Percentiles rank a stretch among this genome's conserved stretches.
Evolutionary conservation across 2,329 filamentous ascomycete species (phyloP).

Genomic region (Venturia pyrina): DNA sequence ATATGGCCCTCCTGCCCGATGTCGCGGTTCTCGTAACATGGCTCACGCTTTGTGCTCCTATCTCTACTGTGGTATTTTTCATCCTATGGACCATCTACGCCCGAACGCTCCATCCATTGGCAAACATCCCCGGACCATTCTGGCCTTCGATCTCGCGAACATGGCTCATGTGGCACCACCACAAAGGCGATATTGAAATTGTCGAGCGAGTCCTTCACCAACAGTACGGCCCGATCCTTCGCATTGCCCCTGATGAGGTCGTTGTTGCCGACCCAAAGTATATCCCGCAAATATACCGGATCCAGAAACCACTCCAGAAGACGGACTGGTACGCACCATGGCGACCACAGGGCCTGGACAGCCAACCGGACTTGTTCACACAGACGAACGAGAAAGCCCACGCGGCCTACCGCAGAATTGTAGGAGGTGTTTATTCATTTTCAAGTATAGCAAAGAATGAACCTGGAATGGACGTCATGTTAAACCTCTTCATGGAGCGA

Average conservation of each 20-base stretch:
- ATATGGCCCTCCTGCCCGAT: background rate
- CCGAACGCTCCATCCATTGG: conserved; percentile 42
- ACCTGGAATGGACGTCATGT: conserved; percentile 39
- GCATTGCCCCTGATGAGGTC: conserved; percentile 44
- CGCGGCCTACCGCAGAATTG: conserved; percentile 43
- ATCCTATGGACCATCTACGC: conserved; percentile 25
- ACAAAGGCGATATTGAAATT: background rate
- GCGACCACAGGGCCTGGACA: conserved; percentile 45
- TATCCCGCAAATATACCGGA: conserved; percentile 46
- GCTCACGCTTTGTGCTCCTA: background rate
- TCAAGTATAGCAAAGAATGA: conserved; percentile 50
- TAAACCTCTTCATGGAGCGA: conserved; percentile 22
- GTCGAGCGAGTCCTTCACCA: conserved; percentile 27
- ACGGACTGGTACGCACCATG: conserved; percentile 50
- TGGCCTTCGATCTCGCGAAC: conserved; percentile 42
- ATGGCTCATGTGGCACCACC: conserved; percentile 44
- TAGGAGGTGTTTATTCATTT: conserved; percentile 46
- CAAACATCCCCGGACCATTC: conserved; percentile 45
- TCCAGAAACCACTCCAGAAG: conserved; percentile 41
- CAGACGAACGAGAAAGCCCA: conserved; percentile 45
- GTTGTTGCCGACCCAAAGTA: conserved; percentile 44
- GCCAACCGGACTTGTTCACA: conserved; percentile 38
- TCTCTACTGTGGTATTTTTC: background rate
- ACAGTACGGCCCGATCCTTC: conserved; percentile 43
- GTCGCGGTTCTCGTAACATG: background rate